phyloP scores from a whole-genome alignment of 192 early-diverging fungal genomes.

The Backusella morwellensis region DNA sequence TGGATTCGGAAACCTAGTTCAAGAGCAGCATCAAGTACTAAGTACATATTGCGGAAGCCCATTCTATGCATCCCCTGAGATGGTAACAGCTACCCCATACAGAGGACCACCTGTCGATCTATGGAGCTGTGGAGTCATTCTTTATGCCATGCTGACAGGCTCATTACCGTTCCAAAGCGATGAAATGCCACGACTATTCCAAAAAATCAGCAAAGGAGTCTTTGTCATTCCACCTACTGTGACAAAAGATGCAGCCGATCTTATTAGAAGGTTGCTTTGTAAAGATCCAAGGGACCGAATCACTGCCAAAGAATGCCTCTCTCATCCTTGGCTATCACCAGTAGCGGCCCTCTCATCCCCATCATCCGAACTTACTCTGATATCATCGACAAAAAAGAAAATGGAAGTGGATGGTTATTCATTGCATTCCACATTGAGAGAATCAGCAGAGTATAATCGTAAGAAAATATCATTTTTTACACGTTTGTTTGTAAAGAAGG shows the following conservation, averaged over 20 bases:
- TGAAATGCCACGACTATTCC: constrained; percentile 56
- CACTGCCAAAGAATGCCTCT: constrained; percentile 51
- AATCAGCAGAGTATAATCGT: neutral
- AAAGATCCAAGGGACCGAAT: constrained; percentile 54
- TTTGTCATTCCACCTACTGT: constrained; percentile 49
- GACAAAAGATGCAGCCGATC: constrained; percentile 38
- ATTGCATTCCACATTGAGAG: neutral
- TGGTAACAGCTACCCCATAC: constrained; percentile 61
- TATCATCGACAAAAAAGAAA: neutral
- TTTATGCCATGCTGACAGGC: constrained; percentile 59
- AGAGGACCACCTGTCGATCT: constrained; percentile 58
- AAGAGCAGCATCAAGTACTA: constrained; percentile 45
- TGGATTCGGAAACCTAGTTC: constrained; percentile 59
- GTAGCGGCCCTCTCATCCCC: neutral
- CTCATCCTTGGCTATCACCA: constrained; percentile 51
- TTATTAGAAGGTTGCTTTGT: constrained; percentile 49
- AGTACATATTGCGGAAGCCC: constrained; percentile 69
- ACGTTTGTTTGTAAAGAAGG: constrained; percentile 9
- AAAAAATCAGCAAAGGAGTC: constrained; percentile 56
- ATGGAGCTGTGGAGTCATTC: constrained; percentile 60
- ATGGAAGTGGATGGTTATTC: neutral
- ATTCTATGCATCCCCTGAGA: constrained; percentile 65
- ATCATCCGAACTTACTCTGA: neutral
- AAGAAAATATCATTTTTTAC: constrained; percentile 9
- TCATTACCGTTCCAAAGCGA: constrained; percentile 57